These are phyloP conservation scores for Proliferodiscus dingleyae DNA, from an alignment of 2,329 filamentous ascomycete species.

Conservation along the genomic window DNA sequence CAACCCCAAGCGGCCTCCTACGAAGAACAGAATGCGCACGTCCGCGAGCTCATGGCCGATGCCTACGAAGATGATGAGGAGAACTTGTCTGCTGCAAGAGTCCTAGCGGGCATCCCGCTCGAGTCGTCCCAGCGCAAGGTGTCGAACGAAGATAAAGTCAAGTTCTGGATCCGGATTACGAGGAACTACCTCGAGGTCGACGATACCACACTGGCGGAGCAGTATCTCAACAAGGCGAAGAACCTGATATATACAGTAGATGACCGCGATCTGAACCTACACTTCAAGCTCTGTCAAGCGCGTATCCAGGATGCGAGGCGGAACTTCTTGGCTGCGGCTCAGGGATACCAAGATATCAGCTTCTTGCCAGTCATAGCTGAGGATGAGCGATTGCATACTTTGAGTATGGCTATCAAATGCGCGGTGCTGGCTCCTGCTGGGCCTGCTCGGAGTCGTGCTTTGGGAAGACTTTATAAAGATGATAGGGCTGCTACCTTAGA, in stretches of 20 bases:
- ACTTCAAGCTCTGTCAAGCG: slow-evolving; percentile 88
- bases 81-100: slow-evolving; percentile 70
- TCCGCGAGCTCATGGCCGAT: slow-evolving; percentile 77
- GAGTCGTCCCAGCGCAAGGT: slow-evolving; percentile 85
- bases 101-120: slow-evolving; percentile 77
- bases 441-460: slow-evolving; percentile 71
- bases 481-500: slow-evolving; percentile 71
- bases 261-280: slow-evolving; percentile 69
- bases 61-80: slow-evolving; percentile 81
- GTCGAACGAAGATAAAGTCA: slow-evolving; percentile 74
- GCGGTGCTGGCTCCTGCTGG: slow-evolving; percentile 90
- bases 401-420: slow-evolving; percentile 84
- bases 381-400: slow-evolving; percentile 76
- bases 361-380: slow-evolving; percentile 75
- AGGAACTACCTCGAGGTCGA: slow-evolving; percentile 92
- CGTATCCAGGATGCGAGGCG: slow-evolving; percentile 89
- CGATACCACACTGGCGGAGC: slow-evolving; percentile 78
- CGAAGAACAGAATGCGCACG: slow-evolving; percentile 75
- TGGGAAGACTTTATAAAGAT: slow-evolving; percentile 89
- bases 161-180: slow-evolving; percentile 89
- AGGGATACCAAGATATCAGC: slow-evolving; percentile 84
- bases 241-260: slow-evolving; percentile 77
- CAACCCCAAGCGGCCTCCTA: slow-evolving; percentile 61
- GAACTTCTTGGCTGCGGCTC: slow-evolving; percentile 80
- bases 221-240: slow-evolving; percentile 91